Conservation (phyloP, 192 early-diverging fungal species). For the Coemansia sp. region DNA sequence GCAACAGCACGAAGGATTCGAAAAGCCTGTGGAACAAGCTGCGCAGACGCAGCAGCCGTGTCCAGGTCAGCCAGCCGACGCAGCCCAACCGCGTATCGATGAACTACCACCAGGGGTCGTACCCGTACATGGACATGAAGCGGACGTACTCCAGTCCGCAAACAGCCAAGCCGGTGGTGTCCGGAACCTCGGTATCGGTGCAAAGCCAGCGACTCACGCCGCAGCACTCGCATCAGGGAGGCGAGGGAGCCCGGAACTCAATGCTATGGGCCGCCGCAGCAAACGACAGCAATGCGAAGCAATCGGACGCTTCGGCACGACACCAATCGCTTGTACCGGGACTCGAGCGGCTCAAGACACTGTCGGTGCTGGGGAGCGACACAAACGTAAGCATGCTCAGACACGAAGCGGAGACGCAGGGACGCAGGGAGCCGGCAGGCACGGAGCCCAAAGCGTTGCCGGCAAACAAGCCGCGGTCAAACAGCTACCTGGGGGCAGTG, state of each 20-base stretch:
- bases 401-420: neutral
- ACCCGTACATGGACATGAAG: neutral
- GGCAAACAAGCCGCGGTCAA: conserved; percentile 2
- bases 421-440: neutral
- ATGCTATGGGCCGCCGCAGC: neutral
- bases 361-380: neutral
- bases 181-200: neutral
- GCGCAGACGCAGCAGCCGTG: conserved; percentile 40
- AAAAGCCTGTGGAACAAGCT: conserved; percentile 45
- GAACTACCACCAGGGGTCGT: neutral
- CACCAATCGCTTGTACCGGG: conserved; percentile 4
- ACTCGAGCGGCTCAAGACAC: conserved; percentile 2
- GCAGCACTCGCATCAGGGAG: neutral
- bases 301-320: neutral
- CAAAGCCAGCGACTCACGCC: neutral
- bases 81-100: conserved; percentile 12
- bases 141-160: neutral
- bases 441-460: neutral
- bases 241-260: neutral
- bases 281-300: neutral
- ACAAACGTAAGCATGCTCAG: neutral
- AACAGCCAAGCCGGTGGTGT: neutral
- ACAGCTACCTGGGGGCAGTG: neutral
- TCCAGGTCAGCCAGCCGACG: conserved; percentile 9
- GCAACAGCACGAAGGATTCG: conserved; percentile 15